Conservation (phyloP, 2,329 filamentous ascomycete genomes). For the Beauveria medogensis region DNA sequence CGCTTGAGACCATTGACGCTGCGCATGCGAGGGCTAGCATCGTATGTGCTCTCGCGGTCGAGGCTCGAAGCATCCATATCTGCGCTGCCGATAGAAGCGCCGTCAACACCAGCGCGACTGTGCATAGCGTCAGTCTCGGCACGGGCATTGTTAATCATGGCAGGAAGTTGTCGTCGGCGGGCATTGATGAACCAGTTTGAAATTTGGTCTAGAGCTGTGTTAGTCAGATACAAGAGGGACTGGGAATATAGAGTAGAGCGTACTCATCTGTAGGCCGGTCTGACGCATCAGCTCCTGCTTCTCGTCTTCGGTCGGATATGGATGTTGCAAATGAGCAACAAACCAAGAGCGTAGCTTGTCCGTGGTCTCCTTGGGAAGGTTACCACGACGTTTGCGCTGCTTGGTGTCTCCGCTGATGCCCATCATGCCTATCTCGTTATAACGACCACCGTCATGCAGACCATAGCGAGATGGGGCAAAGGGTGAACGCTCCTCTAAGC, state of each 20-base stretch:
- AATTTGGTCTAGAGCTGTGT: constrained; percentile 48
- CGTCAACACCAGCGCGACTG: constrained; percentile 17
- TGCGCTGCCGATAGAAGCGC: not conserved
- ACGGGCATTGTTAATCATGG: constrained; percentile 49
- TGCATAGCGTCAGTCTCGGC: constrained; percentile 43
- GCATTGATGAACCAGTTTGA: constrained; percentile 80
- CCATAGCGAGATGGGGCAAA: constrained; percentile 35
- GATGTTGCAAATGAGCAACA: constrained; percentile 64
- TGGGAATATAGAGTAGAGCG: constrained; percentile 28
- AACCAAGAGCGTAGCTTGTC: constrained; percentile 78
- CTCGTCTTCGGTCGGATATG: constrained; percentile 82
- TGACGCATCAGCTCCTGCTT: constrained; percentile 72
- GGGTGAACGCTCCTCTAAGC: constrained; percentile 34
- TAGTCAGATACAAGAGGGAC: constrained; percentile 12
- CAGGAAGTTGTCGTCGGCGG: constrained; percentile 55
- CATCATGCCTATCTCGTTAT: constrained; percentile 30
- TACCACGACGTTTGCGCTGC: constrained; percentile 63
- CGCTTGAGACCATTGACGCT: not conserved
- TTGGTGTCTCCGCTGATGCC: constrained; percentile 36
- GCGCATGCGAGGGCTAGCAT: constrained; percentile 4
- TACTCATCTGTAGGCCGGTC: constrained; percentile 72
- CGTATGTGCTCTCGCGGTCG: constrained; percentile 7
- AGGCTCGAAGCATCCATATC: not conserved
- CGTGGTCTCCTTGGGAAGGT: constrained; percentile 84
- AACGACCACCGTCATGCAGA: constrained; percentile 32